Conservation (phyloP, 2,329 filamentous ascomycete genomes). For the Cytospora paraplurivora region DNA sequence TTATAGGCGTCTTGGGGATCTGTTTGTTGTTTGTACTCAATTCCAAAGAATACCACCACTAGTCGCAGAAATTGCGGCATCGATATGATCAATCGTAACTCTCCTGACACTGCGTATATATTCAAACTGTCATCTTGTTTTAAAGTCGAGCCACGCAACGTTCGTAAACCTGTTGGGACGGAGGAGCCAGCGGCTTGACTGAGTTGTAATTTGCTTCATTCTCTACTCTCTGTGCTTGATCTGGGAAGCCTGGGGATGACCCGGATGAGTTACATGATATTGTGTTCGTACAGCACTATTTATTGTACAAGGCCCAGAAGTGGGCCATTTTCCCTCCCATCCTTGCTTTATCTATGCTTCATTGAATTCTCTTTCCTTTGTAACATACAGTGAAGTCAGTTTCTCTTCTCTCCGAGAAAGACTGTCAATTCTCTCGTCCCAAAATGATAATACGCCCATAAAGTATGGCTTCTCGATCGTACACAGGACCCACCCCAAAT, state of each 20-base stretch:
- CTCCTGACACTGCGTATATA: too few species aligned
- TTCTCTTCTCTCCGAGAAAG: too few species aligned
- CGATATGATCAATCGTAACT: too few species aligned
- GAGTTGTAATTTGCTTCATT: background rate
- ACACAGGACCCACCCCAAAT: background rate
- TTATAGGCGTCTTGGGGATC: too few species aligned
- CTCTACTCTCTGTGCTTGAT: background rate
- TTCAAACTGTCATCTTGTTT: too few species aligned
- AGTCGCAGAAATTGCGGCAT: too few species aligned
- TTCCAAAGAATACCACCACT: too few species aligned
- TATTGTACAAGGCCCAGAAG: background rate
- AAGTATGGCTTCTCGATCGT: background rate
- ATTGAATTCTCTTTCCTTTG: too few species aligned
- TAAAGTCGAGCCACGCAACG: background rate
- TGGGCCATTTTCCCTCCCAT: background rate
- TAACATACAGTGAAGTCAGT: too few species aligned
- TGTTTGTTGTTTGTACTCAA: too few species aligned
- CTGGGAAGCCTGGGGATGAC: background rate
- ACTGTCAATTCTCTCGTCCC: too few species aligned
- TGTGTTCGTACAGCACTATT: background rate
- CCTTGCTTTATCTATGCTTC: background rate
- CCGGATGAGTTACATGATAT: background rate
- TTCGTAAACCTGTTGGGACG: background rate
- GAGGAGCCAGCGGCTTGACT: background rate
- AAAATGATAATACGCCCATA: too few species aligned